Base-by-base conservation (phyloP, 768 basidiomycete species). In the Rhodotorula taiwanensis region DNA sequence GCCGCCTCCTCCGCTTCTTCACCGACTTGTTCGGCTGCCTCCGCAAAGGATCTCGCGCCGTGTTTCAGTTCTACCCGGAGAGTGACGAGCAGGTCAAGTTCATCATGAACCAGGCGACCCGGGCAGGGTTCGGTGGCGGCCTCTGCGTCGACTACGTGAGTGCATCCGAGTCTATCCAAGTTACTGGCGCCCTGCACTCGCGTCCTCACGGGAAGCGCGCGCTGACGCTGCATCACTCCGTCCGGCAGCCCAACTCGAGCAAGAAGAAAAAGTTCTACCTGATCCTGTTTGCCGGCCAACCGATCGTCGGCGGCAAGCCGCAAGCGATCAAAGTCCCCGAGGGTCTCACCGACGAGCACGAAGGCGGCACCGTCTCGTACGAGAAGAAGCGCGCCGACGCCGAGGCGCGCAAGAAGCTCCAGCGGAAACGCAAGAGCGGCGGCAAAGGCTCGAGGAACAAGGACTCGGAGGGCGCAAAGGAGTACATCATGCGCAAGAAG, bases 401-500 rank as follows among this genome's bases (percentile, higher is more conserved):
- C 36, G 52, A 60, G 39, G 42, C 39, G 39, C 34, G 56, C 25
- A 52, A 56, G 55, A 58, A 51, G 58, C 10, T 58, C 14, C 31
- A 16, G 20, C 44, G 51, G n/a, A 49, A 49, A 23, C 52, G 83
- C 85, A 72, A 79, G 77, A 77, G 76, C 55, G 49, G 49, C 49
- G 49, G 47, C 3, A 20, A 16, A 11, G n/a, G 25, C 20, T 20
- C 20, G 25, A 56, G 82, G 82, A 67, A 84, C 82, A 68, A 80
- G 75, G 42, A 41, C 3, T 53, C 41, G 31, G 61, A 62, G 47
- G 50, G 33, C 85, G 85, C 72, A 85, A 80, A 55, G 74, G 89
- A 94, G 66, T 99, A 92, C 92, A 91, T 98, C 64, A 73, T 95
- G 72, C 87, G 85, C 78, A 99, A 99, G 80, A 99, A 99, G 82